Percentiles rank a stretch among this genome's conserved stretches.
phyloP scores from a whole-genome alignment of 306 rosid species.

The Quercus engelmannii region DNA sequence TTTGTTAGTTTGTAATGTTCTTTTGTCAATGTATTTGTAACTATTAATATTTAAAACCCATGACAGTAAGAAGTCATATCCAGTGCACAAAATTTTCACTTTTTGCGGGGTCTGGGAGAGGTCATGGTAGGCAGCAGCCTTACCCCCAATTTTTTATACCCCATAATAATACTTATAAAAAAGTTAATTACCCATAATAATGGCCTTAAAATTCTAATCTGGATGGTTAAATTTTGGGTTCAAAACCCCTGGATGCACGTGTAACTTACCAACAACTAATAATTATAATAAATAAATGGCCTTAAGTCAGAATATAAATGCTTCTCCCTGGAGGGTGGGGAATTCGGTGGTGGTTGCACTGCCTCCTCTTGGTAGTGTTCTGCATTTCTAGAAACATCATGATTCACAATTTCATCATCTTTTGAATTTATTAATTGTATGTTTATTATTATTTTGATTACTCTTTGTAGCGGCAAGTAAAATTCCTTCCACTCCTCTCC shows the following conservation, averaged over 20 bases:
- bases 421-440: background rate
- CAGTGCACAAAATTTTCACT: too few species aligned
- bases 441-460: constrained; percentile 12
- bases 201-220: background rate
- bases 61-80: background rate
- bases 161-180: too few species aligned
- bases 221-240: too few species aligned
- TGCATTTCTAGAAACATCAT: background rate
- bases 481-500: constrained; percentile 72
- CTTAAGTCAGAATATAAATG: background rate
- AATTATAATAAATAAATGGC: too few species aligned
- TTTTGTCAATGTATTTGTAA: background rate
- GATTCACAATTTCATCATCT: background rate
- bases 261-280: too few species aligned
- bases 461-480: constrained; percentile 71
- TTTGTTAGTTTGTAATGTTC: background rate
- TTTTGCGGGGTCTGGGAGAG: too few species aligned
- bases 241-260: too few species aligned
- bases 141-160: too few species aligned
- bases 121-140: too few species aligned
- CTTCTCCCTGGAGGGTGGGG: background rate
- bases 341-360: background rate
- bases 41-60: background rate
- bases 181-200: background rate
- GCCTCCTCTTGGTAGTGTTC: background rate